Conservation (phyloP, 78 protist species). For the Fonticula alba region DNA sequence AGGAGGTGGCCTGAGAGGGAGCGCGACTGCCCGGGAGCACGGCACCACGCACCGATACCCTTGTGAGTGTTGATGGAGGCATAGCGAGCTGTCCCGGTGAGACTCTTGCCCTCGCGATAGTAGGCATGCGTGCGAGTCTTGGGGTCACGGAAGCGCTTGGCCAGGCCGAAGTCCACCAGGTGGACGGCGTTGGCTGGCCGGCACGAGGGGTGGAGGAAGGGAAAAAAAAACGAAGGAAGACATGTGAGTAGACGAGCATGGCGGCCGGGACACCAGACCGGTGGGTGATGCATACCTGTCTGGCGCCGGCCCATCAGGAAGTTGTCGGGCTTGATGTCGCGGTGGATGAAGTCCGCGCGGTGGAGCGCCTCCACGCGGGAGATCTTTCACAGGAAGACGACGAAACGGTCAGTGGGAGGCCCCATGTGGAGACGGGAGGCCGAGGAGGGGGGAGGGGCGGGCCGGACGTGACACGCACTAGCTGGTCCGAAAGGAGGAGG, state of each 20-base stretch:
- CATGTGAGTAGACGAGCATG: too few species aligned
- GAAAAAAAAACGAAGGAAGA: too few species aligned
- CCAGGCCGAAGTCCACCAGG: constrained; percentile 87
- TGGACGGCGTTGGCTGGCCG: constrained; percentile 25
- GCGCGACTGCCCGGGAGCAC: constrained; percentile 8
- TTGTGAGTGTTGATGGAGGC: constrained; percentile 78
- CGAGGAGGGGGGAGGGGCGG: too few species aligned
- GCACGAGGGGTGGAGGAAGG: too few species aligned
- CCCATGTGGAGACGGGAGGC: too few species aligned
- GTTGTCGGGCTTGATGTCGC: constrained; percentile 88
- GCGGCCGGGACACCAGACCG: too few species aligned
- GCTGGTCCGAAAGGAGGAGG: constrained; percentile 77
- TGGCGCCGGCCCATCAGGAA: constrained; percentile 78
- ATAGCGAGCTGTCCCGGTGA: constrained; percentile 92
- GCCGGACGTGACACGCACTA: constrained; percentile 16
- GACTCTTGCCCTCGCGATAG: constrained; percentile 78
- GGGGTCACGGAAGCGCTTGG: constrained; percentile 84
- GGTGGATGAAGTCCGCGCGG: constrained; percentile 65
- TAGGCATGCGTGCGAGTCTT: constrained; percentile 84
- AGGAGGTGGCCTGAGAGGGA: too few species aligned
- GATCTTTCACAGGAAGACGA: not conserved
- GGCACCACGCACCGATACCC: constrained; percentile 43
- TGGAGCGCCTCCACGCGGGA: constrained; percentile 38
- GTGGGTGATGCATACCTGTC: not conserved
- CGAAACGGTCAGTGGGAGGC: too few species aligned